These are phyloP conservation scores for Plantago coronopus DNA, from an alignment of 305 asterid species.

Conservation along the genomic window DNA sequence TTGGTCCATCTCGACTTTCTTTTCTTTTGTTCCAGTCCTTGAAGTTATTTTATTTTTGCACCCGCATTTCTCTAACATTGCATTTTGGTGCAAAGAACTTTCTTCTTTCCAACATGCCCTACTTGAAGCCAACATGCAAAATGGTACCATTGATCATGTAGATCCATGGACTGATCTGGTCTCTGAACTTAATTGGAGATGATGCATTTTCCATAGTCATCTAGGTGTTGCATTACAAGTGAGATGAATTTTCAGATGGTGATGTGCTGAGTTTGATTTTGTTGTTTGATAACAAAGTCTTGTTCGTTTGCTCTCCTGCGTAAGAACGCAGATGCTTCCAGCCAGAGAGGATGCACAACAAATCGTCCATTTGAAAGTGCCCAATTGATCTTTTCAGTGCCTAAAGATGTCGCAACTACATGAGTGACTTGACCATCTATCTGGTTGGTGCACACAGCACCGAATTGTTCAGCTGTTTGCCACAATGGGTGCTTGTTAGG, in stretches of 20 bases:
- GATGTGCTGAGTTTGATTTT: constrained; percentile 29
- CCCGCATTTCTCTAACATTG: too few relatives aligned
- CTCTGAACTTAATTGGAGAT: too few relatives aligned
- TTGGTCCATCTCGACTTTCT: too few relatives aligned
- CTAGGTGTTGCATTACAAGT: too few relatives aligned
- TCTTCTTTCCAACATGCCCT: too few relatives aligned
- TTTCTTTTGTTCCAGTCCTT: too few relatives aligned
- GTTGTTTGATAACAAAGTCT: constrained; percentile 75
- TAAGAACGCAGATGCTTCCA: constrained; percentile 93
- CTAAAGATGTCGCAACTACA: constrained; percentile 88
- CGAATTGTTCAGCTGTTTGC: constrained; percentile 97
- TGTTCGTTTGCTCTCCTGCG: constrained; percentile 91
- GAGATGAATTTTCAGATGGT: neutral
- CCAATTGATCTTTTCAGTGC: constrained; percentile 98
- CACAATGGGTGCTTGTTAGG: constrained; percentile 93
- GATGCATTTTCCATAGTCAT: too few relatives aligned
- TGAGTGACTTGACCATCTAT: constrained; percentile 92
- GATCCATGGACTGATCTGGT: too few relatives aligned
- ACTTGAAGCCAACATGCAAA: too few relatives aligned
- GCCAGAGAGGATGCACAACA: constrained; percentile 98
- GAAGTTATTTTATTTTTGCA: too few relatives aligned
- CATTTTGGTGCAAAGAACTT: too few relatives aligned
- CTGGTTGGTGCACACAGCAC: constrained; percentile 79
- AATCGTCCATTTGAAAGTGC: constrained; percentile 67
- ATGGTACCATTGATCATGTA: too few relatives aligned